Base-by-base conservation (phyloP, 345 rosid species). In the Camelina hispida region DNA sequence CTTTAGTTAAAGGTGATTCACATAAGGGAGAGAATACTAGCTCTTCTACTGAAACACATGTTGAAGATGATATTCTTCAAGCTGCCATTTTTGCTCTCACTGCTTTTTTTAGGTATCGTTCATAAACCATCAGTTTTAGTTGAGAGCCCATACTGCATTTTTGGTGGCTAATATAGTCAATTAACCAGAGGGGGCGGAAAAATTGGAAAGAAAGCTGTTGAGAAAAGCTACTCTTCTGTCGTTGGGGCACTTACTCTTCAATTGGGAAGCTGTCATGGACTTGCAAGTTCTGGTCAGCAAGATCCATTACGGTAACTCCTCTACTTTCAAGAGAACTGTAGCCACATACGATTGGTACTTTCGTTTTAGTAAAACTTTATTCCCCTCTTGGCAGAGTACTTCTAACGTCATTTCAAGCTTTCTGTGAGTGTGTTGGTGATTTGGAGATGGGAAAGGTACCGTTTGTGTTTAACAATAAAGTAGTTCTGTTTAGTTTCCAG, bases 361-460 rank as follows among this genome's bases (percentile, higher is more conserved):
- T 46, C 47, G 42, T 47, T 43, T 69, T 22, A 66, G 43, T 51
- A 44, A 58, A 42, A 15, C 30, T 59, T 78, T 52, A 56, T 52
- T 54, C 73, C 53, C 71, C 51, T 66, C 42, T 74, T 75, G 85
- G 77, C 94, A 94, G 98, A 74, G 94, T 86, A 54, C 94, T 94
- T 73, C 83, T 90, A 72, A 83, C 87, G 63, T 89, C 98, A 78
- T 91, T 91, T 83, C 97, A 87, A 78, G 91, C 96, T 63, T 94
- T 94, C 74, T 94, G 98, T 83, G 98, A 94, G 79, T 94, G 97
- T 79, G 92, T 94, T 79, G 98, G 98, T 60, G 98, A 94, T 79
- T 87, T 94, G 72, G 98, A 94, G 85, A 91, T 94, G 98, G 96
- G 97, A 63, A 94, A 94, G 98, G 98, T 94, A 88, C 62, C 46